Conservation (phyloP, 805 yeast genomes). For the Myxozyma lipomycoides region DNA sequence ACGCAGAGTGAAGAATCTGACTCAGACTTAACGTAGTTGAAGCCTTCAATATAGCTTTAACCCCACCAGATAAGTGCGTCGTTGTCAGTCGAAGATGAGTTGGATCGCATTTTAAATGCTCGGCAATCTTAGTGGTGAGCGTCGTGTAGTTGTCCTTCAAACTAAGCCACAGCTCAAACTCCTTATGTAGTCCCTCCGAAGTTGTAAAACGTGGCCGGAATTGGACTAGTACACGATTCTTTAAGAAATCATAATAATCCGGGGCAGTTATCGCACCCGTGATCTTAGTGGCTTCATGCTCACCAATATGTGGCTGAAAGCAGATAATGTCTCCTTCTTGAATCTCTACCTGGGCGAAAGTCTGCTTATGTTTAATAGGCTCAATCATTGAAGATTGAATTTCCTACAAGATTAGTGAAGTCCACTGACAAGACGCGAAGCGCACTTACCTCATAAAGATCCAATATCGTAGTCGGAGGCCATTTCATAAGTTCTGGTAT, state of each 20-base stretch:
- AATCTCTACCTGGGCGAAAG: conserved; percentile 36
- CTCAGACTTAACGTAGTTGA: conserved; percentile 40
- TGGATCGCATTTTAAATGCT: conserved; percentile 51
- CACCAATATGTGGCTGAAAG: conserved; percentile 32
- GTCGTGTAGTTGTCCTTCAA: conserved; percentile 55
- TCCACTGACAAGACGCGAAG: too few relatives aligned
- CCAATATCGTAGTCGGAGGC: conserved; percentile 31
- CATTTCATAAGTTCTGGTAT: conserved; percentile 33
- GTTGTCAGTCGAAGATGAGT: conserved; percentile 63
- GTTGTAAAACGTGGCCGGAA: conserved; percentile 31
- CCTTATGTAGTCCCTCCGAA: conserved; percentile 29
- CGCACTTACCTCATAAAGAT: conserved; percentile 30
- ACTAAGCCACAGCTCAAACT: conserved; percentile 59
- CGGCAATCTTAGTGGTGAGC: conserved; percentile 60
- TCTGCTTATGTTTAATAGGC: conserved; percentile 28
- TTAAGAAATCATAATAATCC: conserved; percentile 36
- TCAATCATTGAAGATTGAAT: conserved; percentile 39
- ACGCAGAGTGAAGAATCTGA: conserved; percentile 26
- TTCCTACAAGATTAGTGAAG: conserved; percentile 23
- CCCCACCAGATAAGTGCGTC: conserved; percentile 52
- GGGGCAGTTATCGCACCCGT: conserved; percentile 16
- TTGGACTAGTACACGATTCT: conserved; percentile 32
- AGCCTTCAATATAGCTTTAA: conserved; percentile 38
- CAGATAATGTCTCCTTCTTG: conserved; percentile 39
- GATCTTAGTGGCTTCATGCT: conserved; percentile 21